Evolutionary conservation across 768 basidiomycete genomes (phyloP).

Genomic region (Amylocystis lapponica): DNA sequence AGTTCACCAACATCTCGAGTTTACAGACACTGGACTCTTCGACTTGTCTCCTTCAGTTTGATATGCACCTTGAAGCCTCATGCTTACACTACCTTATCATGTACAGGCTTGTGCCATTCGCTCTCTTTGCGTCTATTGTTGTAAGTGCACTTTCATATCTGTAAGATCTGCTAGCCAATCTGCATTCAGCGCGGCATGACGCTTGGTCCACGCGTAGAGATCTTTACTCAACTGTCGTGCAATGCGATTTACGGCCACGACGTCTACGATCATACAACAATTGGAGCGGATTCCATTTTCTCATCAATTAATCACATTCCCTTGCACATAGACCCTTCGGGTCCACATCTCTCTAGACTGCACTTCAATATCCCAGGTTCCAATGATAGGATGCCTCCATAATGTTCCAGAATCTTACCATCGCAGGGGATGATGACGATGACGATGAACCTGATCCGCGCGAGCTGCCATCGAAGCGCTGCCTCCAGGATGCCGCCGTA

Average conservation of each 20-base stretch:
- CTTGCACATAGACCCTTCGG: slow-evolving; percentile 7
- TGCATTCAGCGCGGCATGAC: slow-evolving; percentile 84
- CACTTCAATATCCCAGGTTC: slow-evolving; percentile 7
- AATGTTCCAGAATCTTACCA: too few relatives aligned
- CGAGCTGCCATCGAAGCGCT: slow-evolving; percentile 30
- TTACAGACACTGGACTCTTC: too few relatives aligned
- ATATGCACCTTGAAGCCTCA: too few relatives aligned
- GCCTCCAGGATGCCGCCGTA: slow-evolving; percentile 47
- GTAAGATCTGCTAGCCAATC: slow-evolving; percentile 3
- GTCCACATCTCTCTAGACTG: slow-evolving; percentile 9
- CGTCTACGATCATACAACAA: slow-evolving; percentile 32
- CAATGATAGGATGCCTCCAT: too few relatives aligned
- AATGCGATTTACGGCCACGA: slow-evolving; percentile 41
- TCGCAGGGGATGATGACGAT: too few relatives aligned
- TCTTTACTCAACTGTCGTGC: slow-evolving; percentile 75
- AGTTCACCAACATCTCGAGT: too few relatives aligned
- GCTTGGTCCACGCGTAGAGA: slow-evolving; percentile 71
- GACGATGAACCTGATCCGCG: slow-evolving; percentile 35
- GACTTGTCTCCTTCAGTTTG: too few relatives aligned
- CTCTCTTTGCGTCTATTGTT: slow-evolving; percentile 58
- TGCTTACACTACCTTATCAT: too few relatives aligned
- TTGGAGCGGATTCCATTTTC: slow-evolving; percentile 2
- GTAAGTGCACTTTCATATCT: slow-evolving; percentile 35
- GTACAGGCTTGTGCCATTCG: slow-evolving; percentile 69
- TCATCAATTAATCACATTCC: slow-evolving; percentile 1